phyloP scores from a whole-genome alignment of 495 filamentous ascomycete species.

The Hypoxylon lienhwacheense region DNA sequence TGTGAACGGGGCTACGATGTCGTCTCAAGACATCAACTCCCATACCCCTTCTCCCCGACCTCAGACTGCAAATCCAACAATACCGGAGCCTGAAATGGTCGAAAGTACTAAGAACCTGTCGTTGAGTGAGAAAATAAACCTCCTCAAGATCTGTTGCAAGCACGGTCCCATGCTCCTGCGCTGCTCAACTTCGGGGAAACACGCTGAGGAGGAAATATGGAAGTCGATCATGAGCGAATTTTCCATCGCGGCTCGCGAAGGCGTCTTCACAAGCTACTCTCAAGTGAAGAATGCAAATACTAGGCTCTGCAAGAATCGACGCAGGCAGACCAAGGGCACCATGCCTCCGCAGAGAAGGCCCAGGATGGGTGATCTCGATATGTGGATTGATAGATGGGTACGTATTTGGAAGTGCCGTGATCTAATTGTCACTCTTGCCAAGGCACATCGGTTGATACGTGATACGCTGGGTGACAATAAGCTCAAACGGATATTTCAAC shows the following conservation, averaged over 20 bases:
- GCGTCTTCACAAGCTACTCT: slow-evolving; percentile 7
- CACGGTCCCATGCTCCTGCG: slow-evolving; percentile 9
- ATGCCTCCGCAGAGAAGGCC: slow-evolving; percentile 3
- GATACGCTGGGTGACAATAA: slow-evolving; percentile 20
- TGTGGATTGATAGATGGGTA: slow-evolving; percentile 25
- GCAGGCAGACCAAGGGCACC: slow-evolving; percentile 12
- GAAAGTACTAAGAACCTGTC: slow-evolving; percentile 2
- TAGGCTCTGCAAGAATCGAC: slow-evolving; percentile 15
- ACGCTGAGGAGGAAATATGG: slow-evolving; percentile 16
- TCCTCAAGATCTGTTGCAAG: slow-evolving; percentile 15
- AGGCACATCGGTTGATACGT: slow-evolving; percentile 4
- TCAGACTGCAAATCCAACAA: background rate
- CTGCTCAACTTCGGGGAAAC: slow-evolving; percentile 15
- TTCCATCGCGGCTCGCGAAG: slow-evolving; percentile 5
- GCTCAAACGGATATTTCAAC: slow-evolving; percentile 16
- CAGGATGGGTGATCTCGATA: slow-evolving; percentile 7
- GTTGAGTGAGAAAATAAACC: slow-evolving; percentile 12
- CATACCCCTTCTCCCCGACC: background rate
- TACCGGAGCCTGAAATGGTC: background rate
- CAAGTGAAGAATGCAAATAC: slow-evolving; percentile 15
- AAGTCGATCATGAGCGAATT: slow-evolving; percentile 21
- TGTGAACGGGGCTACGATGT: no score
- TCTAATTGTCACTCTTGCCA: slow-evolving; percentile 8
- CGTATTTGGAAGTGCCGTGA: slow-evolving; percentile 21
- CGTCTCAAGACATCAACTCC: no score